phyloP scores from a whole-genome alignment of 2,329 filamentous ascomycete species.

The Fusarium tupiense region DNA sequence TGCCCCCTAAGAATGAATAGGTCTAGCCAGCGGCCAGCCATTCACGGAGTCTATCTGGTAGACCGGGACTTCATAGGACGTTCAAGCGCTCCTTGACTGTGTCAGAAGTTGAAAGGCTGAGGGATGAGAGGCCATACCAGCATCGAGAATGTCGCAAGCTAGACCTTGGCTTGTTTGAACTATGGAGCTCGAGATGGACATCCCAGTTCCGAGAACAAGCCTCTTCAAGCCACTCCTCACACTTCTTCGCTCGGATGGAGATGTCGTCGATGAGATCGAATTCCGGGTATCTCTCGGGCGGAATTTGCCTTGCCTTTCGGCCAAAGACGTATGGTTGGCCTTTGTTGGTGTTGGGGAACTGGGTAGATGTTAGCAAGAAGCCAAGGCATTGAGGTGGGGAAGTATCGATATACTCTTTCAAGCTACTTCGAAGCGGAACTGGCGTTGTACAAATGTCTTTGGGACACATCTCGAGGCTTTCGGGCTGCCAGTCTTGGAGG shows the following conservation, averaged over 20 bases:
- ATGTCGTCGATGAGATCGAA: background rate
- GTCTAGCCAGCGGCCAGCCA: too few relatives aligned
- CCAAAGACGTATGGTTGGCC: background rate
- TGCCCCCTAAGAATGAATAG: too few relatives aligned
- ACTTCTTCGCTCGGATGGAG: background rate
- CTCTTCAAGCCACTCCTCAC: rapidly evolving
- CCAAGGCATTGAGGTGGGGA: rapidly evolving
- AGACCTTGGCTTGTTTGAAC: background rate
- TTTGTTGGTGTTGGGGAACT: background rate
- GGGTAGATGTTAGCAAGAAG: background rate
- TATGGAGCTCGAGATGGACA: background rate
- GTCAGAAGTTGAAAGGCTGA: background rate
- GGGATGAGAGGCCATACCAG: rapidly evolving
- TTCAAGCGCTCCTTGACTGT: background rate
- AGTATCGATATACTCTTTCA: background rate
- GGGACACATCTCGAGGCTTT: background rate
- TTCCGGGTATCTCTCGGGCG: too few relatives aligned
- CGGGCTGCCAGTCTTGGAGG: background rate
- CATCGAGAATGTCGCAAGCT: too few relatives aligned
- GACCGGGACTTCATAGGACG: background rate
- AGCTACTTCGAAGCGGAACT: background rate
- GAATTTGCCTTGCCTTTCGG: background rate
- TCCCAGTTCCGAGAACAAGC: rapidly evolving
- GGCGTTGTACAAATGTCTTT: rapidly evolving
- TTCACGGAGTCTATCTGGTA: too few relatives aligned